Evolutionary conservation across 306 rosid species (phyloP).

Genomic region (Glycyrrhiza uralensis): DNA sequence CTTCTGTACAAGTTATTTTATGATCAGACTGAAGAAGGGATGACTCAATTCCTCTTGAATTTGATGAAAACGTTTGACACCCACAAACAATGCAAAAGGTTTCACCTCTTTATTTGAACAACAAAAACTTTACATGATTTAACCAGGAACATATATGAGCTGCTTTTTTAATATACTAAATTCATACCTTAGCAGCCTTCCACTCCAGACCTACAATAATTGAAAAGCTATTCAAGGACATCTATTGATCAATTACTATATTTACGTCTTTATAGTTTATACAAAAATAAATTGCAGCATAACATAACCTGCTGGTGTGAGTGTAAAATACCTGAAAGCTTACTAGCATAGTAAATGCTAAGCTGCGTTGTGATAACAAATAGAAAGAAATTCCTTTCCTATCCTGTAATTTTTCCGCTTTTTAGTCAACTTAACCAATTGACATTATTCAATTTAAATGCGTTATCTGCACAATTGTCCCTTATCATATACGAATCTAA

Average conservation of each 20-base stretch:
- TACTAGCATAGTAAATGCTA: not conserved
- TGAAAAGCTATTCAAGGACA: conserved; percentile 1
- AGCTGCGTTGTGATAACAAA: not conserved
- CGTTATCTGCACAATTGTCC: not conserved
- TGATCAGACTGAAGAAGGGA: conserved; percentile 96
- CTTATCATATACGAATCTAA: not conserved
- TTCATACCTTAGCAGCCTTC: not conserved
- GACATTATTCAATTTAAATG: not conserved
- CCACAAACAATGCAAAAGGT: conserved; percentile 91
- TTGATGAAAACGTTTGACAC: conserved; percentile 71
- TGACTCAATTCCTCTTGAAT: conserved; percentile 80
- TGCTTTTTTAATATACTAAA: not conserved
- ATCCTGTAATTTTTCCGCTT: not conserved
- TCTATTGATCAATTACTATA: not conserved
- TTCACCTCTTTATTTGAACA: conserved; percentile 23
- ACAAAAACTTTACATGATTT: not conserved
- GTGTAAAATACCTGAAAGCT: not conserved
- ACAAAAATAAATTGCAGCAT: not conserved
- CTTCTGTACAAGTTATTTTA: conserved; percentile 93
- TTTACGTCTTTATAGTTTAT: not conserved
- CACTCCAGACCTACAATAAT: not conserved
- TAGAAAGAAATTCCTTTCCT: not conserved
- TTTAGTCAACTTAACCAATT: not conserved
- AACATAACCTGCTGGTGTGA: not conserved
- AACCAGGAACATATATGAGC: not conserved